phyloP scores from a whole-genome alignment of 2,329 filamentous ascomycete genomes.

The Exophiala alcalophila region DNA sequence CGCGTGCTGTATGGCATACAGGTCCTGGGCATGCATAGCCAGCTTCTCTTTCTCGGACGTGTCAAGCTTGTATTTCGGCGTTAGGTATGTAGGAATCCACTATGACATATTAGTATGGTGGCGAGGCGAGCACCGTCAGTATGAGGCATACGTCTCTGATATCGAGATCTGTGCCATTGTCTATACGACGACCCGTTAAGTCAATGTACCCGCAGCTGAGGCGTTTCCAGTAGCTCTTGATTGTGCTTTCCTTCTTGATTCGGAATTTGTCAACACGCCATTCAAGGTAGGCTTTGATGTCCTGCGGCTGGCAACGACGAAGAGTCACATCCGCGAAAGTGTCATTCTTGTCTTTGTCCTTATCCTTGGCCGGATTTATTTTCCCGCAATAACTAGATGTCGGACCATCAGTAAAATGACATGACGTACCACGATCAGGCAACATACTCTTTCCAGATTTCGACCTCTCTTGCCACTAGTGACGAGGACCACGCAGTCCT shows the following conservation, averaged over 20 bases:
- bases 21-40: too few species aligned
- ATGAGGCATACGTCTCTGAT: too few species aligned
- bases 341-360: neutral
- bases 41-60: too few species aligned
- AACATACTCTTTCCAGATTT: constrained; percentile 7
- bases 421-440: neutral
- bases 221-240: constrained; percentile 9
- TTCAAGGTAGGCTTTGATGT: constrained; percentile 9
- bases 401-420: neutral
- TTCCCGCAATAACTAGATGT: neutral
- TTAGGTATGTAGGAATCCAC: too few species aligned
- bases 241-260: constrained; percentile 8
- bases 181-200: constrained; percentile 2
- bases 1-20: too few species aligned
- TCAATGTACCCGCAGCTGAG: constrained; percentile 8
- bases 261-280: constrained; percentile 7
- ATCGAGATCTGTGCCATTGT: constrained; percentile 9
- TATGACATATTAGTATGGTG: too few species aligned
- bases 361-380: too few species aligned
- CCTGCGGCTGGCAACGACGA: neutral
- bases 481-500: constrained; percentile 5
- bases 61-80: too few species aligned
- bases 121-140: too few species aligned
- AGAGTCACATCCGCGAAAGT: constrained; percentile 1
- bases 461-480: constrained; percentile 6